Base-by-base conservation (phyloP, 2,329 filamentous ascomycete genomes). In the Rutstroemia sp. region DNA sequence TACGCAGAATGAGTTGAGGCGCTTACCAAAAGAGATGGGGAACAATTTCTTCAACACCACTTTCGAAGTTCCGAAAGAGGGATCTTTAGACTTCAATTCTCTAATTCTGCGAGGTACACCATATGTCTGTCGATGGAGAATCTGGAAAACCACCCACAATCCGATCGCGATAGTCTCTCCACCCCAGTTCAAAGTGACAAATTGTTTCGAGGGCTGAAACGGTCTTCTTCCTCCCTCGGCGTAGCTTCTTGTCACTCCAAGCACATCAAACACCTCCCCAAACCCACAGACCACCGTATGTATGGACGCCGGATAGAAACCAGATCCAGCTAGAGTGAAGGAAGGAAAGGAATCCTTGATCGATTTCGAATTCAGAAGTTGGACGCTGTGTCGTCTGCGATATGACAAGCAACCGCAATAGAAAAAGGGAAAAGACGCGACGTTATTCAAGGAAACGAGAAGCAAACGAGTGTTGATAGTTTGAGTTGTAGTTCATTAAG, bases 121-220 rank as follows among this genome's bases (percentile, higher is more conserved):
- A 4, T 21, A 21, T 19, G 14, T 17, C 14, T 42, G 48, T 39
- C 4, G 17, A 36, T 17, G 23, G 23, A 48, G n/a, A 27, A 54
- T 21, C 51, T 19, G 51, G 44, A 48, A 40, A 54, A 21, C 44
- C 44, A 48, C 42, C 51, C 51, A 48, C 51, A 27, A 30, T 48
- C 27, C 44, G 19, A 23, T 48, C 40, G 19, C 51, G 36, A 53
- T 25, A 48, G 19, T 48, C 27, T 48, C 34, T 38, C 34, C 14
- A 16, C 34, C 51, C 51, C 44, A 21, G 34, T 34, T 48, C 30
- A 27, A n/a, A 19, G 14, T 23, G 39, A 17, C 2, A 17, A 19
- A 39, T 40, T 54, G 51, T 30, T 21, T 54, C 19, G 21, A 54
- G 25, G 42, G 51, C 51, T 54, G 51, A 54, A 54, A 54, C 51